Base-by-base conservation (phyloP, 73 alveolate species). In the Tetrahymena elliotti region DNA sequence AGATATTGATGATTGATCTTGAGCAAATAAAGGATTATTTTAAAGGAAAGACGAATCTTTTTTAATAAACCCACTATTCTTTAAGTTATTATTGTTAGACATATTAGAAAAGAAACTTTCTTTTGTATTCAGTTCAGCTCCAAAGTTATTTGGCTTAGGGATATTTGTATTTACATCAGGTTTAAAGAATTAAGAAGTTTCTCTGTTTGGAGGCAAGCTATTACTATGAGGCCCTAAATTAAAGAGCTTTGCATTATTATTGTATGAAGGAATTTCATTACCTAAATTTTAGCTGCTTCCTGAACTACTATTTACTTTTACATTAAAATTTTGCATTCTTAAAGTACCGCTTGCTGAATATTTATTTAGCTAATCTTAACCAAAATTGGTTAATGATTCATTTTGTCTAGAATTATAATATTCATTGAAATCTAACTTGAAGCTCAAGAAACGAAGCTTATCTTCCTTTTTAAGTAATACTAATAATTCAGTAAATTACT, bases 391-490 rank as follows among this genome's bases (percentile, higher is more conserved):
- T 18, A 68, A 36, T 22, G 88, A 68, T 68, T 68, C 88, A 68
- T n/a, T 68, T 31, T 68, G n/a, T 68, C 88, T 68, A n/a, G 88
- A 68, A 68, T 31, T 68, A 96, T 98, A 98, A 95, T 94, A 98
- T 95, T 98, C 98, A 97, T 98, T 98, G 96, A 96, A 98, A 94
- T 98, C 99, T 24, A 98, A 93, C 94, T 98, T 96, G 96, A 98
- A 98, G 6, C 97, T 84, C 54, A 98, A 95, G 96, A 96, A 98
- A 84, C 97, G 98, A 88, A 97, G 94, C 92, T 98, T 95, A 83
- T 95, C 94, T 95, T 97, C 97, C 95, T 82, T 95, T 95, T 93
- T 93, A 31, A 41, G 83, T 84, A 31, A 84, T 27, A 40, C 96
- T 84, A 16, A 93, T 41, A 84, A 94, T 96, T 38, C 84, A 27